Evolutionary conservation across 2,329 filamentous ascomycete genomes (phyloP).

Genomic region (Fusarium pseudoanthophilum): DNA sequence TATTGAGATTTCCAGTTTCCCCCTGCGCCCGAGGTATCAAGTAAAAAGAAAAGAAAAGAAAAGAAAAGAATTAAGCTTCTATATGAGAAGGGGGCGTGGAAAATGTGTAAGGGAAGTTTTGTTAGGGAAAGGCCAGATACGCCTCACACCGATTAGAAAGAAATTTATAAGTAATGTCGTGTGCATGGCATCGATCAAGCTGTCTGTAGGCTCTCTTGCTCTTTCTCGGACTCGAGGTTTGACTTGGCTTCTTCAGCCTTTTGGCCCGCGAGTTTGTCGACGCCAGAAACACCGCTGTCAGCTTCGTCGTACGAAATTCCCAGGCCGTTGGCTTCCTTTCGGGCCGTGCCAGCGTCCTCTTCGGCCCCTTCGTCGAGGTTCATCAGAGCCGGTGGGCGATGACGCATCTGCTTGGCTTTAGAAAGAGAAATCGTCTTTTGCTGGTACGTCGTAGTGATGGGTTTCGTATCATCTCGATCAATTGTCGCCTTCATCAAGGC

Average conservation of each 20-base stretch:
- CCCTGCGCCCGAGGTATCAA: constrained; percentile 37
- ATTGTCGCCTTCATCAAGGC: constrained; percentile 99
- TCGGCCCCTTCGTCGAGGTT: constrained; percentile 63
- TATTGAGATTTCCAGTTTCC: constrained; percentile 16
- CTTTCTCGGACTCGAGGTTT: constrained; percentile 44
- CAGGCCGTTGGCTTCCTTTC: constrained; percentile 51
- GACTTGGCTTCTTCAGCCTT: constrained; percentile 49
- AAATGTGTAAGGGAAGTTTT: constrained; percentile 17
- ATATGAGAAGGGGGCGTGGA: constrained; percentile 25
- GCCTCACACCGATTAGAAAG: constrained; percentile 19
- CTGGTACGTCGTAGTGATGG: constrained; percentile 91
- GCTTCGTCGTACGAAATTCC: constrained; percentile 56
- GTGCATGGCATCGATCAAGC: constrained; percentile 33
- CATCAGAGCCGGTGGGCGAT: constrained; percentile 90
- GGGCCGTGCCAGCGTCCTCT: constrained; percentile 41
- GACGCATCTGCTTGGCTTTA: constrained; percentile 87
- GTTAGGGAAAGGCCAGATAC: constrained; percentile 30
- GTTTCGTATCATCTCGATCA: constrained; percentile 83
- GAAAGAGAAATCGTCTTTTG: constrained; percentile 94
- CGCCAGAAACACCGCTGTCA: constrained; percentile 56
- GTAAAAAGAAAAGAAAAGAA: constrained; percentile 11
- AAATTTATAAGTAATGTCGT: neutral
- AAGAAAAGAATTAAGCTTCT: constrained; percentile 29
- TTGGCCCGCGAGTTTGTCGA: constrained; percentile 53
- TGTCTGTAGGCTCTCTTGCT: constrained; percentile 40